These are phyloP conservation scores for Talaromyces sp. DNA, from an alignment of 2,329 filamentous ascomycete genomes.

Conservation along the genomic window DNA sequence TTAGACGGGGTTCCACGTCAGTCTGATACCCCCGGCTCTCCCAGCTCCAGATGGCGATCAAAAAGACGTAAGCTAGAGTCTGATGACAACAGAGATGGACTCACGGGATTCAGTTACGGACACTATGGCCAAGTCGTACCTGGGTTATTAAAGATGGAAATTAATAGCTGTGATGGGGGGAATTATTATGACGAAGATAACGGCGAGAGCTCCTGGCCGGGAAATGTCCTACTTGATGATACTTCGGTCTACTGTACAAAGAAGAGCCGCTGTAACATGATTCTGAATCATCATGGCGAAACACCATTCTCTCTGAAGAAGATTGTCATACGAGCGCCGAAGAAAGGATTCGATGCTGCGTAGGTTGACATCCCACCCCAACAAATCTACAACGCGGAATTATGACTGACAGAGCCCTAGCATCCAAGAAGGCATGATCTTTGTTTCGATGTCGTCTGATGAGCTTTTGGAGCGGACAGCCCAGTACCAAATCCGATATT, in stretches of 20 bases:
- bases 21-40: constrained; percentile 18
- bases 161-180: constrained; percentile 84
- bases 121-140: constrained; percentile 81
- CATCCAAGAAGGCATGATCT: constrained; percentile 86
- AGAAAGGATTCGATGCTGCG: constrained; percentile 77
- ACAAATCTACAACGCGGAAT: background rate
- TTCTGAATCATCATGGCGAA: constrained; percentile 73
- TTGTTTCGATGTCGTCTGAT: constrained; percentile 78
- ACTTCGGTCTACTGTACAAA: constrained; percentile 85
- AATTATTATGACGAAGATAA: constrained; percentile 57
- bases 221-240: constrained; percentile 81
- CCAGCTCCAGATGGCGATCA: constrained; percentile 43
- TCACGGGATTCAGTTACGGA: constrained; percentile 69
- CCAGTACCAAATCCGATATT: constrained; percentile 68
- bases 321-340: constrained; percentile 80
- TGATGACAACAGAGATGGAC: constrained; percentile 48
- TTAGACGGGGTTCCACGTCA: background rate
- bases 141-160: constrained; percentile 76
- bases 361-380: constrained; percentile 47
- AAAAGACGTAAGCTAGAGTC: constrained; percentile 69
- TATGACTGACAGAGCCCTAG: constrained; percentile 40
- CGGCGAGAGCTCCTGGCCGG: constrained; percentile 57
- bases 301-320: constrained; percentile 79
- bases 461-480: constrained; percentile 68
- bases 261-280: constrained; percentile 78